Evolutionary conservation across 1,284 basidiomycete genomes (phyloP).

Genomic region (Meira miltonrushii): DNA sequence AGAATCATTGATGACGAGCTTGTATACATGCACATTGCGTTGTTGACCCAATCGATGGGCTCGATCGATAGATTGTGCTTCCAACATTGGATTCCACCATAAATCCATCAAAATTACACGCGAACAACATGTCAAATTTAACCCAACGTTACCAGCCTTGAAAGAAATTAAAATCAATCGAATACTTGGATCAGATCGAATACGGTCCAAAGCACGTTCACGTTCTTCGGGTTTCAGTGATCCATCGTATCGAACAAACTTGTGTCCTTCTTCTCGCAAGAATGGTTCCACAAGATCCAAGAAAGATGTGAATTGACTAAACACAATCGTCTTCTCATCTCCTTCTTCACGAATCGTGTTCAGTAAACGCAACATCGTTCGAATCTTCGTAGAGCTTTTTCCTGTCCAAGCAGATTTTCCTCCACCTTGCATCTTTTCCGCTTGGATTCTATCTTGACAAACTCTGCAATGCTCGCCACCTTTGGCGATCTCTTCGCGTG

Average conservation of each 20-base stretch:
- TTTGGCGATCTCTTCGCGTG: neutral
- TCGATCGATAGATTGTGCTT: conserved; percentile 88
- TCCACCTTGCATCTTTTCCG: conserved; percentile 36
- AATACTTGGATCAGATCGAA: conserved; percentile 62
- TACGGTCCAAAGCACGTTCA: conserved; percentile 67
- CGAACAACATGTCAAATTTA: conserved; percentile 90
- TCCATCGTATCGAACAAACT: conserved; percentile 82
- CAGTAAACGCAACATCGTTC: conserved; percentile 72
- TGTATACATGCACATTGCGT: conserved; percentile 82
- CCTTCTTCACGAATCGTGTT: conserved; percentile 62
- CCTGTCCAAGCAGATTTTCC: conserved; percentile 57
- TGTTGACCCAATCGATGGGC: conserved; percentile 84
- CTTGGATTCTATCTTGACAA: conserved; percentile 23
- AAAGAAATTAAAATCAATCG: conserved; percentile 87
- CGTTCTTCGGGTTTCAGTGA: conserved; percentile 72
- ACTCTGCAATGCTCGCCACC: conserved; percentile 23
- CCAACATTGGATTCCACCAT: conserved; percentile 67
- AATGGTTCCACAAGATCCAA: conserved; percentile 80
- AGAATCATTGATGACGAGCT: conserved; percentile 79
- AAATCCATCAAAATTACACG: conserved; percentile 86
- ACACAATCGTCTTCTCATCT: conserved; percentile 75
- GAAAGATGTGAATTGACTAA: conserved; percentile 75
- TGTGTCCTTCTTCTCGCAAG: conserved; percentile 63
- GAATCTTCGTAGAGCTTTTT: conserved; percentile 71
- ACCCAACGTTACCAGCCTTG: conserved; percentile 89